These are phyloP conservation scores for Claviceps lovelessii DNA, from an alignment of 2,329 filamentous ascomycete genomes.

Conservation along the genomic window DNA sequence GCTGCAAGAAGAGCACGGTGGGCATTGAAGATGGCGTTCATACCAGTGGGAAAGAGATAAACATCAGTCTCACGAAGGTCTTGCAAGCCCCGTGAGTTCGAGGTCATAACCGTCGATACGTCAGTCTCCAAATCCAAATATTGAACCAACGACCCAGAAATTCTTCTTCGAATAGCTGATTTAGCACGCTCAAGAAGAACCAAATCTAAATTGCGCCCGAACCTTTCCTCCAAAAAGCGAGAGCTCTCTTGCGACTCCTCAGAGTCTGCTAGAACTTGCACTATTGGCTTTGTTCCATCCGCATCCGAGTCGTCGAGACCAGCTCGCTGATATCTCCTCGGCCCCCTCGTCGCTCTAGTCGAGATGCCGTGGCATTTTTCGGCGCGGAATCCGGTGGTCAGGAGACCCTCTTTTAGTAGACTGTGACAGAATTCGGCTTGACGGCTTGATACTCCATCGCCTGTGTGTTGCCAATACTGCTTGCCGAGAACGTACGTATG, in stretches of 20 bases:
- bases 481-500: constrained; percentile 63
- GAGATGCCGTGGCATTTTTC: constrained; percentile 14
- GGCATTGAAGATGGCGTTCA: constrained; percentile 88
- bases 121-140: constrained; percentile 40
- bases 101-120: constrained; percentile 10
- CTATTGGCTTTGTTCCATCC: constrained; percentile 8
- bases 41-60: constrained; percentile 75
- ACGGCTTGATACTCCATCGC: constrained; percentile 82
- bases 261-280: constrained; percentile 8
- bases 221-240: constrained; percentile 83
- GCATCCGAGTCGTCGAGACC: constrained; percentile 17
- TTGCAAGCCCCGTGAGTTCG: constrained; percentile 41
- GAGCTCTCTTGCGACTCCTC: constrained; percentile 49
- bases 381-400: constrained; percentile 20
- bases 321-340: constrained; percentile 59
- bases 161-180: constrained; percentile 70
- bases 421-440: constrained; percentile 78
- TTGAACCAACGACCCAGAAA: constrained; percentile 68
- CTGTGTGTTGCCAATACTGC: constrained; percentile 92
- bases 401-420: constrained; percentile 54
- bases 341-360: constrained; percentile 48
- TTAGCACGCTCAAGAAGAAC: constrained; percentile 70
- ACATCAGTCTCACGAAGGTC: constrained; percentile 74
- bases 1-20: constrained; percentile 59
- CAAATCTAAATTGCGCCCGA: constrained; percentile 77